Evolutionary conservation across 495 filamentous ascomycete genomes (phyloP).

Genomic region (Penicillium robsamsonii): DNA sequence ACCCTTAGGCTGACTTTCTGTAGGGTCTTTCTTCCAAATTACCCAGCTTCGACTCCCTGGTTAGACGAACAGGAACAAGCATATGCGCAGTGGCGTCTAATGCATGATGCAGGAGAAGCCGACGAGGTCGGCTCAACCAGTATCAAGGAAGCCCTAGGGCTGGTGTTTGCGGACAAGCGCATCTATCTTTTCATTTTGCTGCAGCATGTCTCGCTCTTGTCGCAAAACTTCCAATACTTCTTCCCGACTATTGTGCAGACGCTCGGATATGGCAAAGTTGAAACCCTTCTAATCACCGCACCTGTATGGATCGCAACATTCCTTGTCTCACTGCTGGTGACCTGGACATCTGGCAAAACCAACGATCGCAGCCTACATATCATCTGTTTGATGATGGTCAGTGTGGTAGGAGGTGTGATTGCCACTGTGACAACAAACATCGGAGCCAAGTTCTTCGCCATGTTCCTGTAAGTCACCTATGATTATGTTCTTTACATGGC

Average conservation of each 20-base stretch:
- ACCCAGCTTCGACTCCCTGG: slow-evolving; percentile 73
- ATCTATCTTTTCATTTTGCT: slow-evolving; percentile 40
- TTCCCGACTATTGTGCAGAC: slow-evolving; percentile 79
- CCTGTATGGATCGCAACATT: slow-evolving; percentile 75
- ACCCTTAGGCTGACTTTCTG: slow-evolving; percentile 29
- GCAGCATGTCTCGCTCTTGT: slow-evolving; percentile 36
- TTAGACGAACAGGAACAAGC: slow-evolving; percentile 63
- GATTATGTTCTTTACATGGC: neutral
- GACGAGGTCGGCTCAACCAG: slow-evolving; percentile 42
- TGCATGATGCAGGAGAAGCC: slow-evolving; percentile 75
- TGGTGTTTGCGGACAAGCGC: slow-evolving; percentile 35
- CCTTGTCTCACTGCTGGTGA: slow-evolving; percentile 65
- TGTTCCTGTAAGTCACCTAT: slow-evolving; percentile 66
- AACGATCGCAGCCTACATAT: slow-evolving; percentile 77
- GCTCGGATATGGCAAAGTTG: slow-evolving; percentile 60
- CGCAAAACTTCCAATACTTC: slow-evolving; percentile 72
- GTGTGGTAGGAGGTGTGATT: slow-evolving; percentile 67
- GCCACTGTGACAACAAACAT: slow-evolving; percentile 61
- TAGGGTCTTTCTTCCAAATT: slow-evolving; percentile 71
- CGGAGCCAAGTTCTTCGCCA: slow-evolving; percentile 69
- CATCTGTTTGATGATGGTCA: slow-evolving; percentile 60
- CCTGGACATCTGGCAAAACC: slow-evolving; percentile 70
- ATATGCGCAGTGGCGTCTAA: slow-evolving; percentile 67
- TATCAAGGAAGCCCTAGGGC: slow-evolving; percentile 27
- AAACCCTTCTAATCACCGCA: slow-evolving; percentile 70